phyloP scores from a whole-genome alignment of 768 basidiomycete species.

The Favolaschia claudopus region DNA sequence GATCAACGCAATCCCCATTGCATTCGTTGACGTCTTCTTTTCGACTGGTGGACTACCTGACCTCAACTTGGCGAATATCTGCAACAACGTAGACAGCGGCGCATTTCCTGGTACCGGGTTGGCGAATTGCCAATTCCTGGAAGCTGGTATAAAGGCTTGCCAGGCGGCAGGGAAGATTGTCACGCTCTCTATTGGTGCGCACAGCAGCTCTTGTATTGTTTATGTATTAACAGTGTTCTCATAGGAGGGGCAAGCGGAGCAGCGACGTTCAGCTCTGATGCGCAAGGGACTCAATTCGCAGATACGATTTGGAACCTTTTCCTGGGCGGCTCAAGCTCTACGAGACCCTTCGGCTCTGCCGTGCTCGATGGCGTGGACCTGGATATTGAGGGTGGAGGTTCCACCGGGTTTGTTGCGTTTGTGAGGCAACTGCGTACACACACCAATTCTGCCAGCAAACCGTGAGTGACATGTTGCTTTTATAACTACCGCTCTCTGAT shows the following conservation, averaged over 20 bases:
- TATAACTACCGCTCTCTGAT: too few relatives aligned
- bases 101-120: slow-evolving; percentile 64
- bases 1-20: slow-evolving; percentile 67
- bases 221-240: background rate
- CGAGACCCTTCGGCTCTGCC: slow-evolving; percentile 68
- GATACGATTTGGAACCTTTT: slow-evolving; percentile 73
- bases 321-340: slow-evolving; percentile 64
- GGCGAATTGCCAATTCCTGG: slow-evolving; percentile 64
- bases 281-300: slow-evolving; percentile 60
- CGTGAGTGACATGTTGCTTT: too few relatives aligned
- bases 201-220: background rate
- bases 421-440: slow-evolving; percentile 53
- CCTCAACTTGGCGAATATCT: slow-evolving; percentile 67
- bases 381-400: slow-evolving; percentile 68
- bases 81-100: slow-evolving; percentile 50
- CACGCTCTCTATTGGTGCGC: slow-evolving; percentile 52
- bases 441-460: slow-evolving; percentile 55
- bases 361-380: slow-evolving; percentile 71
- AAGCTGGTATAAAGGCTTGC: slow-evolving; percentile 62
- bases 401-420: slow-evolving; percentile 55
- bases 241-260: slow-evolving; percentile 58
- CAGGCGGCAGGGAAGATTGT: slow-evolving; percentile 63
- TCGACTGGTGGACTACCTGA: slow-evolving; percentile 63
- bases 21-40: slow-evolving; percentile 69
- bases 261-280: slow-evolving; percentile 57